phyloP scores from a whole-genome alignment of 306 rosid species.

The Castanea crenata region DNA sequence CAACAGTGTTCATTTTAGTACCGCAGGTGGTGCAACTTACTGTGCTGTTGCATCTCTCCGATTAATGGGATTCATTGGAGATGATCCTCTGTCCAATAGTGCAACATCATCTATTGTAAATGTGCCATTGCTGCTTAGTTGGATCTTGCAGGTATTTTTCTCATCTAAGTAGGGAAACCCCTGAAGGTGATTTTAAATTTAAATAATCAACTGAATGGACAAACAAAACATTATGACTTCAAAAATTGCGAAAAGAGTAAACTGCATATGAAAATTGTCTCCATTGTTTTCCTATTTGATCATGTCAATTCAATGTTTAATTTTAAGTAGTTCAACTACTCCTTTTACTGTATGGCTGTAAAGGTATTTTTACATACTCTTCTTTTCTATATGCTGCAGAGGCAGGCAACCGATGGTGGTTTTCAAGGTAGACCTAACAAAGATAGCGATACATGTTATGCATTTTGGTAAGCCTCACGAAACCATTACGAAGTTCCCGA shows the following conservation, averaged over 20 bases:
- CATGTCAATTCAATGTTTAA: not conserved
- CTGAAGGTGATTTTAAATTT: slow-evolving; percentile 8
- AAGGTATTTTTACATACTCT: not conserved
- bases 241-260: not conserved
- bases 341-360: not conserved
- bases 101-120: slow-evolving; percentile 49
- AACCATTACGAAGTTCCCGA: slow-evolving; percentile 9
- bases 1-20: slow-evolving; percentile 53
- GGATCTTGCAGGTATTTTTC: slow-evolving; percentile 78
- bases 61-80: slow-evolving; percentile 84
- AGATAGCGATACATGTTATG: slow-evolving; percentile 82
- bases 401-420: slow-evolving; percentile 84
- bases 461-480: slow-evolving; percentile 70
- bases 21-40: slow-evolving; percentile 89
- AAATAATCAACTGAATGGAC: not conserved
- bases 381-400: slow-evolving; percentile 45
- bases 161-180: not conserved
- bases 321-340: not conserved
- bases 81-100: slow-evolving; percentile 54
- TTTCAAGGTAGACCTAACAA: slow-evolving; percentile 95
- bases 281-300: slow-evolving; percentile 4
- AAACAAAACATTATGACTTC: not conserved
- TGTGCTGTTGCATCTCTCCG: slow-evolving; percentile 88
- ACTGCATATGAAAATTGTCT: slow-evolving; percentile 20
- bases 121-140: slow-evolving; percentile 67